Evolutionary conservation across 176 grass and related monocot species (phyloP).

Genomic region (Carex parvula): DNA sequence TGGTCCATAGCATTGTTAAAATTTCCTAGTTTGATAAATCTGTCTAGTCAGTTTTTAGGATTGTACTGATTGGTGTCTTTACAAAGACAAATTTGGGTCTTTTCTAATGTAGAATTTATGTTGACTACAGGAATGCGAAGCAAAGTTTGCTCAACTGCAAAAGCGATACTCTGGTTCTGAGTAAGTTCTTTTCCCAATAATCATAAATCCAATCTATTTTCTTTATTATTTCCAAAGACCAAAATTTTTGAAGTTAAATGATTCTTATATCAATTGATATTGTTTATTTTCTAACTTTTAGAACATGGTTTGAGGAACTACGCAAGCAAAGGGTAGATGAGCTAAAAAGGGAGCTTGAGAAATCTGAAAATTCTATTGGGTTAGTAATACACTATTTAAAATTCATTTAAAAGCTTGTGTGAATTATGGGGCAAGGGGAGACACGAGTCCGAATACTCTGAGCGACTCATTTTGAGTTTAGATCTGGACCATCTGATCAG

Average conservation of each 20-base stretch:
- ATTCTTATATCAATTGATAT: neutral
- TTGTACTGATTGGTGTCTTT: neutral
- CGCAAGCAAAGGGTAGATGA: constrained; percentile 77
- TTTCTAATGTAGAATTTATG: constrained; percentile 7
- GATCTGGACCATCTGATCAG: no score
- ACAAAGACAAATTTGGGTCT: neutral
- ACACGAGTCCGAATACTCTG: no score
- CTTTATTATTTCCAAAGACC: constrained; percentile 13
- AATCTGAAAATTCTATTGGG: constrained; percentile 78
- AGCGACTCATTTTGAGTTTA: no score
- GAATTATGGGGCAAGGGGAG: neutral
- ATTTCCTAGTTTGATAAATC: neutral
- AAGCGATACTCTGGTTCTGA: constrained; percentile 61
- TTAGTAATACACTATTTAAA: constrained; percentile 37
- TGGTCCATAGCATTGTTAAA: neutral
- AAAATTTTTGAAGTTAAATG: neutral
- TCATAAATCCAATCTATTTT: constrained; percentile 19
- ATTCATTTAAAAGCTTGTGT: neutral
- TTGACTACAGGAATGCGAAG: constrained; percentile 74
- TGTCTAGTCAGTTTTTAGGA: neutral
- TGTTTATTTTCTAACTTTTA: constrained; percentile 31
- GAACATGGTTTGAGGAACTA: constrained; percentile 87
- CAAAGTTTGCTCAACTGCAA: constrained; percentile 68
- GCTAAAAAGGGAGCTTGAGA: constrained; percentile 65
- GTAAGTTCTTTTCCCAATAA: constrained; percentile 39